A percentile compares a stretch with the other conserved stretches of the same genome.
These are phyloP conservation scores for Starmerella geochares DNA, from an alignment of 805 yeast species.

Conservation along the genomic window DNA sequence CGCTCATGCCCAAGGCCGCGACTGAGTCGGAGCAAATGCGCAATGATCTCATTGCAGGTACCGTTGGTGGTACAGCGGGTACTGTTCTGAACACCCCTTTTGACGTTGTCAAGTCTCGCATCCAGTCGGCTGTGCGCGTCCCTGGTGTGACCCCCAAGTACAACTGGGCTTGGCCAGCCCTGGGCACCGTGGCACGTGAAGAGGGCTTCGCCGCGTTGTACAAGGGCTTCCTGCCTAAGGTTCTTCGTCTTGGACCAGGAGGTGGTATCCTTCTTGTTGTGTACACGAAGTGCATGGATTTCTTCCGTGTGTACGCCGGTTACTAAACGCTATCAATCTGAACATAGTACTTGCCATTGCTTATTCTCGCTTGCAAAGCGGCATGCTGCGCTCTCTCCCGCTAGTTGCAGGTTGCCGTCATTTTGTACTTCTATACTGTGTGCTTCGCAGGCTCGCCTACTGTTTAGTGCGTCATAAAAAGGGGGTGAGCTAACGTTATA, in stretches of 20 bases:
- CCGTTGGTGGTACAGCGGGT: constrained; percentile 95
- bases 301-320: constrained; percentile 40
- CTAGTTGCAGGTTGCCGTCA: no score
- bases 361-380: no score
- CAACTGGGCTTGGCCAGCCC: constrained; percentile 82
- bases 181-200: constrained; percentile 64
- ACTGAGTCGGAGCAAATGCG: constrained; percentile 62
- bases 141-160: constrained; percentile 77
- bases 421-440: no score
- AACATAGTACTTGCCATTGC: no score
- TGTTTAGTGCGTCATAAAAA: not conserved
- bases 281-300: constrained; percentile 90
- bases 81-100: constrained; percentile 93
- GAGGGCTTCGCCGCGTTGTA: constrained; percentile 89
- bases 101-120: constrained; percentile 90
- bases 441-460: no score
- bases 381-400: no score
- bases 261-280: constrained; percentile 97
- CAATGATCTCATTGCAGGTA: constrained; percentile 84
- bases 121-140: constrained; percentile 59
- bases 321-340: not conserved
- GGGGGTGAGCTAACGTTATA: no score
- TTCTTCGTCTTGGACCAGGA: constrained; percentile 95
- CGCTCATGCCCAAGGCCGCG: constrained; percentile 66
- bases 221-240: constrained; percentile 96